phyloP scores from a whole-genome alignment of 768 basidiomycete genomes.

The Kwoniella sp. region DNA sequence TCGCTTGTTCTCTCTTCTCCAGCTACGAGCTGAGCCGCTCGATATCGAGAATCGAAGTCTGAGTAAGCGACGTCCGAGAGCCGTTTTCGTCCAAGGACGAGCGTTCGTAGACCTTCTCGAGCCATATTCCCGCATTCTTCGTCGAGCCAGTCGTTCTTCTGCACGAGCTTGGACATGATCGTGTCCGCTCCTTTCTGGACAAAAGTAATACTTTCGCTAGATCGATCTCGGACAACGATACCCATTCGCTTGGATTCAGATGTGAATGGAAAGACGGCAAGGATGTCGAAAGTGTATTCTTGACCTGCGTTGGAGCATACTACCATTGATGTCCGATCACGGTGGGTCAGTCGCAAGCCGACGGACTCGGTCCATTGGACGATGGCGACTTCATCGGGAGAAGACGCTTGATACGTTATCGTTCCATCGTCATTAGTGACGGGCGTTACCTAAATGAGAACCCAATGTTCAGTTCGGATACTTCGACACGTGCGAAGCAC shows the following conservation, averaged over 20 bases:
- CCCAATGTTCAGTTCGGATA: neutral
- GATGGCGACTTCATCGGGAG: slow-evolving; percentile 98
- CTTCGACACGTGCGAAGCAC: neutral
- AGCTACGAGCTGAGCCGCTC: slow-evolving; percentile 74
- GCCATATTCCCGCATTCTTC: slow-evolving; percentile 99
- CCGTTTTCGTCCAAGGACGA: slow-evolving; percentile 84
- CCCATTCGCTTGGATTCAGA: slow-evolving; percentile 99
- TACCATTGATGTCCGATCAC: slow-evolving; percentile 88
- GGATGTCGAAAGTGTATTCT: slow-evolving; percentile 73
- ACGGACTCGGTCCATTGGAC: slow-evolving; percentile 96
- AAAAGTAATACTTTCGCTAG: slow-evolving; percentile 78
- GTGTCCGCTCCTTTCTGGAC: slow-evolving; percentile 97
- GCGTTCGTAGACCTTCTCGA: slow-evolving; percentile 86
- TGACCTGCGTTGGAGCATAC: slow-evolving; percentile 71
- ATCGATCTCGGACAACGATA: slow-evolving; percentile 81
- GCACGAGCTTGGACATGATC: slow-evolving; percentile 94
- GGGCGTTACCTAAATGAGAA: slow-evolving; percentile 75
- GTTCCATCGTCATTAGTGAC: slow-evolving; percentile 91
- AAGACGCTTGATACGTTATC: slow-evolving; percentile 96
- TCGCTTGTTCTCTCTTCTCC: slow-evolving; percentile 77
- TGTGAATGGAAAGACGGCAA: slow-evolving; percentile 96
- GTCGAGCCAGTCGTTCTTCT: slow-evolving; percentile 97
- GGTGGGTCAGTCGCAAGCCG: slow-evolving; percentile 81
- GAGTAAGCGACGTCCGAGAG: slow-evolving; percentile 70
- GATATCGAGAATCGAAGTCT: slow-evolving; percentile 71